phyloP scores from a whole-genome alignment of 164 flowering plant species.

The Umbilicus rupestris region DNA sequence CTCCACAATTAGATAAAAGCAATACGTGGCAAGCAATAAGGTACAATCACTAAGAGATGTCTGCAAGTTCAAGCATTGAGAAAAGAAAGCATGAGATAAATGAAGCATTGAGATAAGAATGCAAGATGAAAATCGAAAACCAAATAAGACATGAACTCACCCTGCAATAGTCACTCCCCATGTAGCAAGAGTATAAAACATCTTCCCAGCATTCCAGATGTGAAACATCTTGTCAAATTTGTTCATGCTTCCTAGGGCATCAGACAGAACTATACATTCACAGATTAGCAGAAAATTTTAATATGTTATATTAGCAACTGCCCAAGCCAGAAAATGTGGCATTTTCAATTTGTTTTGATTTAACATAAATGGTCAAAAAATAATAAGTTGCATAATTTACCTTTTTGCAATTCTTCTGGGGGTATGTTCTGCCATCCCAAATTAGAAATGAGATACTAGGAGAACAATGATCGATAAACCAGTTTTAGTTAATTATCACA shows the following conservation, averaged over 20 bases:
- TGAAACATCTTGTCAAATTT: constrained; percentile 51
- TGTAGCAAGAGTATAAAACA: constrained; percentile 61
- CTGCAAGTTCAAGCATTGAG: too few species aligned
- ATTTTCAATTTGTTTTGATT: neutral
- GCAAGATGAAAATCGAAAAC: neutral
- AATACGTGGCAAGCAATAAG: too few species aligned
- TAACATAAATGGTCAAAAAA: neutral
- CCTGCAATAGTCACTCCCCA: constrained; percentile 86
- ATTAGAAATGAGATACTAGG: neutral
- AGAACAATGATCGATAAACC: neutral
- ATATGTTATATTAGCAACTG: too few species aligned
- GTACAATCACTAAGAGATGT: too few species aligned
- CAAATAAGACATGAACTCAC: constrained; percentile 25
- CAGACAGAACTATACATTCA: constrained; percentile 45
- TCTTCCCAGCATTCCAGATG: constrained; percentile 77
- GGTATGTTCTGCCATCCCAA: constrained; percentile 49
- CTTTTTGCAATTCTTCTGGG: constrained; percentile 69
- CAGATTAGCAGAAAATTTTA: neutral
- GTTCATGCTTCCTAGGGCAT: constrained; percentile 51
- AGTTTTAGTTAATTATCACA: neutral
- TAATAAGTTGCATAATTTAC: constrained; percentile 29
- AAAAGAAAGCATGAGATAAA: neutral
- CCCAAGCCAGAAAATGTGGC: neutral
- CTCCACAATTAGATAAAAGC: too few species aligned
- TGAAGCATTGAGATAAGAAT: neutral